phyloP scores from a whole-genome alignment of 192 early-diverging fungal species.

The Backusella westeae region DNA sequence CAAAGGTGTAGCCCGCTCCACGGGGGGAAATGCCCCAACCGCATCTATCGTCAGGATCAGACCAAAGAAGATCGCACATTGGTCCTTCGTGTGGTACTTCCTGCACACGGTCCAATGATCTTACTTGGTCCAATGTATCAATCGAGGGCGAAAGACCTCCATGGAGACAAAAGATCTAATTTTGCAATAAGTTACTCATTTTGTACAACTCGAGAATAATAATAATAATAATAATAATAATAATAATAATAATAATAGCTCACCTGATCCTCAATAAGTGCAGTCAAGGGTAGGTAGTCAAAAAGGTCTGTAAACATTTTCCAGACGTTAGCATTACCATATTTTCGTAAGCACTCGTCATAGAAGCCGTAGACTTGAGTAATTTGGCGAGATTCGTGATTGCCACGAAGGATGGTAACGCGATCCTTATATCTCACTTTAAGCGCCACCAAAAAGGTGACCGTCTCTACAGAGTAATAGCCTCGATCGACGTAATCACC shows the following conservation, averaged over 20 bases:
- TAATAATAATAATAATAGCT: neutral
- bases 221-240: neutral
- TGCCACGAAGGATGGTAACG: constrained; percentile 96
- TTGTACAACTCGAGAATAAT: neutral
- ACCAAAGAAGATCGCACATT: constrained; percentile 89
- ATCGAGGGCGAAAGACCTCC: constrained; percentile 95
- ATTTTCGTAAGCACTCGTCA: constrained; percentile 98
- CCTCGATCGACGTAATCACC: constrained; percentile 99
- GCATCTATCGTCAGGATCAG: constrained; percentile 83
- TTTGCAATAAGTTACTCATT: neutral
- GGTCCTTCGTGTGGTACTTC: constrained; percentile 87
- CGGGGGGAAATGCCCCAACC: constrained; percentile 88
- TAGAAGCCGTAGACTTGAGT: constrained; percentile 99
- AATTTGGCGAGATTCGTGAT: constrained; percentile 98
- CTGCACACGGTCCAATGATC: constrained; percentile 91
- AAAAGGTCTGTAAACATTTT: constrained; percentile 97
- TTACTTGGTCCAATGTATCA: constrained; percentile 93
- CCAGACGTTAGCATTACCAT: constrained; percentile 98
- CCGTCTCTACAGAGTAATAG: constrained; percentile 98
- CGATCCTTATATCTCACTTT: constrained; percentile 92
- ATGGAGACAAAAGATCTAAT: constrained; percentile 94
- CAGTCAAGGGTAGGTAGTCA: constrained; percentile 94
- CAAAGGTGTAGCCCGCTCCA: constrained; percentile 88
- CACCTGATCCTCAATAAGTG: constrained; percentile 94
- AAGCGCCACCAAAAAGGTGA: constrained; percentile 90